Conservation (phyloP, 805 yeast species). For the Candida oleophila region DNA sequence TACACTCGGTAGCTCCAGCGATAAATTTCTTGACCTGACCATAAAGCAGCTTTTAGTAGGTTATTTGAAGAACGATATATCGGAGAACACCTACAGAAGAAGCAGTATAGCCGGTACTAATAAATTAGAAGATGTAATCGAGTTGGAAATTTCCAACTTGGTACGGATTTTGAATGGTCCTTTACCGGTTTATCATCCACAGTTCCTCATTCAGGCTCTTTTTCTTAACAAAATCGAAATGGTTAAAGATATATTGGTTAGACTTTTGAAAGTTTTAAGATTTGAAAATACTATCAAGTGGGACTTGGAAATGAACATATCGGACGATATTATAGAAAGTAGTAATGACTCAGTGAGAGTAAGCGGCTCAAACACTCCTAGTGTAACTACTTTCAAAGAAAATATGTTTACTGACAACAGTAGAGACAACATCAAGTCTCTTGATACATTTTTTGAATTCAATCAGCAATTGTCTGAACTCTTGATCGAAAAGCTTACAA, state of each 20-base stretch:
- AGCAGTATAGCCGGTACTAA: background rate
- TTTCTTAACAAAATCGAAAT: slow-evolving; percentile 57
- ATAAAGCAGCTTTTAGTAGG: slow-evolving; percentile 40
- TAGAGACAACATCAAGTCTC: slow-evolving; percentile 2
- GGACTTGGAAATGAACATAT: slow-evolving; percentile 31
- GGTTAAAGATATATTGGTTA: slow-evolving; percentile 56
- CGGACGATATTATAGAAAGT: slow-evolving; percentile 14
- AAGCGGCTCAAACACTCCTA: background rate
- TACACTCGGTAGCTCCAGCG: slow-evolving; percentile 24
- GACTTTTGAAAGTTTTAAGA: slow-evolving; percentile 54
- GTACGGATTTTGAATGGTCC: slow-evolving; percentile 85
- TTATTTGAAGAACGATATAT: slow-evolving; percentile 10
- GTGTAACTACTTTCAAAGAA: background rate
- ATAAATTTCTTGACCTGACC: slow-evolving; percentile 50
- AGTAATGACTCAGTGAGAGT: background rate
- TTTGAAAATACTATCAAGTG: slow-evolving; percentile 25
- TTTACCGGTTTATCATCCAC: slow-evolving; percentile 88
- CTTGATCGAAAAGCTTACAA: slow-evolving; percentile 60
- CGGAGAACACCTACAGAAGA: slow-evolving; percentile 1
- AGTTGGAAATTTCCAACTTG: slow-evolving; percentile 56
- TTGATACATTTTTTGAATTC: slow-evolving; percentile 33
- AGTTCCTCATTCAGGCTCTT: slow-evolving; percentile 72
- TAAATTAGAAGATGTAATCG: background rate
- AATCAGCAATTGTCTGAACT: slow-evolving; percentile 42
- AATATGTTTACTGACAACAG: background rate